A percentile compares a stretch with the other conserved stretches of the same genome.
These are phyloP conservation scores for Ascochyta viciae-villosae DNA, from an alignment of 2,329 filamentous ascomycete species.

Conservation along the genomic window DNA sequence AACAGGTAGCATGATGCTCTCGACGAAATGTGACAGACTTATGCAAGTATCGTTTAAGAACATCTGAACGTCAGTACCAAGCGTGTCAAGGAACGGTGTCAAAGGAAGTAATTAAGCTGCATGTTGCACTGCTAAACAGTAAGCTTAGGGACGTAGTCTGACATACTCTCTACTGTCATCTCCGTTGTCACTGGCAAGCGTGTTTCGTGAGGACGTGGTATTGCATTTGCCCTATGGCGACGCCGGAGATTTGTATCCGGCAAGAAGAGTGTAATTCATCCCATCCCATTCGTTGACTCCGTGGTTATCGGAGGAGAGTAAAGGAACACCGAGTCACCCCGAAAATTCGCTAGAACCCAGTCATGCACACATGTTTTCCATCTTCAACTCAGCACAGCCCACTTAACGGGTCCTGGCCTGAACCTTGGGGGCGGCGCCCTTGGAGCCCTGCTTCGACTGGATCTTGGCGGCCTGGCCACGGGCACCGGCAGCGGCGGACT, in stretches of 20 bases:
- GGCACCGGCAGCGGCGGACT: conserved; percentile 75
- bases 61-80: no score
- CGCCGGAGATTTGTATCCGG: conserved; percentile 37
- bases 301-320: conserved; percentile 34
- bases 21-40: no score
- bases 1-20: no score
- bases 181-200: not conserved
- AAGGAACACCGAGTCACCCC: conserved; percentile 40
- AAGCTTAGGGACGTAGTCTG: no score
- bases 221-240: conserved; percentile 46
- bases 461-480: conserved; percentile 82
- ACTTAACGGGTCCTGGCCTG: conserved; percentile 84
- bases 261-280: conserved; percentile 39
- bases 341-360: conserved; percentile 39
- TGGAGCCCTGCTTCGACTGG: conserved; percentile 95
- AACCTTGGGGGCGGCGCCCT: conserved; percentile 87
- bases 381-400: conserved; percentile 16
- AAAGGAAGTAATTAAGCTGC: no score
- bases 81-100: no score
- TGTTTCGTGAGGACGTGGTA: conserved; percentile 43
- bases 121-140: no score
- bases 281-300: conserved; percentile 42
- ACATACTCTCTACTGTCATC: not conserved
- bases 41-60: no score
- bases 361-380: conserved; percentile 31